Percentiles rank a stretch among this genome's conserved stretches.
These are phyloP conservation scores for Aspergillus novoparasiticus DNA, from an alignment of 2,329 filamentous ascomycete genomes.

Conservation along the genomic window DNA sequence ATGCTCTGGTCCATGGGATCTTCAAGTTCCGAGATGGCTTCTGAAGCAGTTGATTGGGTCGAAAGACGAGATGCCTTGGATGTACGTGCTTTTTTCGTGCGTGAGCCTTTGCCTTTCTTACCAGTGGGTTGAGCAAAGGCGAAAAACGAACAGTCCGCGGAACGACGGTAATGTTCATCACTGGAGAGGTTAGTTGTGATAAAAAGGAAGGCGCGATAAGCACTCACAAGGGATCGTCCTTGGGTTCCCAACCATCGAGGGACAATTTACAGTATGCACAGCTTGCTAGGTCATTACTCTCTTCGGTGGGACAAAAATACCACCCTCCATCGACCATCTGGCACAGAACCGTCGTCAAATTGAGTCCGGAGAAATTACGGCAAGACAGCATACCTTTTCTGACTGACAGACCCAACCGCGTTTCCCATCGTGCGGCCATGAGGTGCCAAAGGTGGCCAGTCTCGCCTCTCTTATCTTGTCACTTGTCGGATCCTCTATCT, in stretches of 20 bases:
- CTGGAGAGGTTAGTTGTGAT: conserved; percentile 48
- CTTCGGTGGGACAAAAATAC: conserved; percentile 84
- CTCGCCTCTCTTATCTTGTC: conserved; percentile 74
- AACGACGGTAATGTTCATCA: conserved; percentile 81
- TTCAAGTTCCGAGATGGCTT: conserved; percentile 46
- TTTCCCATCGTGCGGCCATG: conserved; percentile 89
- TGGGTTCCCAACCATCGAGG: conserved; percentile 91
- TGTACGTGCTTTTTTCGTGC: conserved; percentile 56
- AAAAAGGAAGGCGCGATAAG: conserved; percentile 23
- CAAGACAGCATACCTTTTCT: conserved; percentile 65
- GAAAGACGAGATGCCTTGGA: conserved; percentile 73
- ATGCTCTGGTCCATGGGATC: conserved; percentile 62
- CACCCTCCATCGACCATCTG: conserved; percentile 90
- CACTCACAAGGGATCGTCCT: conserved; percentile 83
- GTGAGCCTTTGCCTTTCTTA: conserved; percentile 60
- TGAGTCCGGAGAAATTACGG: conserved; percentile 8
- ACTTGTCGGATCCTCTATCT: conserved; percentile 72
- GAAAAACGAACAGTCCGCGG: conserved; percentile 82
- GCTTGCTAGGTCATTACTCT: conserved; percentile 85
- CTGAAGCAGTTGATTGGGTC: conserved; percentile 53
- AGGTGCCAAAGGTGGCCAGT: conserved; percentile 76
- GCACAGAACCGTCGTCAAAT: conserved; percentile 18
- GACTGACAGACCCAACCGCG: conserved; percentile 87
- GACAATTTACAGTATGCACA: conserved; percentile 89
- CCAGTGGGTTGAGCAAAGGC: conserved; percentile 57